These are phyloP conservation scores for Umbelopsis vinacea DNA, from an alignment of 192 early-diverging fungal species.

Conservation along the genomic window DNA sequence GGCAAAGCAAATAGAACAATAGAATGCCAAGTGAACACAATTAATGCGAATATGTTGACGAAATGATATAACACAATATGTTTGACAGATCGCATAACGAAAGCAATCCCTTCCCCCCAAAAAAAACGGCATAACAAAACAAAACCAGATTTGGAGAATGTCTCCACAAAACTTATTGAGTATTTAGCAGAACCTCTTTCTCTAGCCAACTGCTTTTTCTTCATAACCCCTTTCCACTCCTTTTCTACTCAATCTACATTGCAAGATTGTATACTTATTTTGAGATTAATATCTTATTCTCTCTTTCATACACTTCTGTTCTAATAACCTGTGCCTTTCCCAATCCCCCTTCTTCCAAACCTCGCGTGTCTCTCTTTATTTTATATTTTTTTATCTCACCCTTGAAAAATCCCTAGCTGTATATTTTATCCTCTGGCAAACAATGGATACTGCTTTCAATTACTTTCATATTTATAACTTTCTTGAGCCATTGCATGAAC, in stretches of 20 bases:
- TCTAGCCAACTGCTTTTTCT: conserved; percentile 8
- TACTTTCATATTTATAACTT: conserved; percentile 17
- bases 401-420: conserved; percentile 5
- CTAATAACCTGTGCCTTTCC: neutral
- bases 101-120: neutral
- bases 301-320: neutral
- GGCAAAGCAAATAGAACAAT: neutral
- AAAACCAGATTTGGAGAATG: conserved; percentile 7
- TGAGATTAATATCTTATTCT: neutral
- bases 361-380: conserved; percentile 3
- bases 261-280: conserved; percentile 12
- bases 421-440: neutral
- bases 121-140: neutral
- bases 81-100: neutral
- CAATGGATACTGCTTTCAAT: conserved; percentile 23
- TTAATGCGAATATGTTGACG: neutral
- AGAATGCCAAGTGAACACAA: neutral
- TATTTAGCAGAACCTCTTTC: conserved; percentile 17
- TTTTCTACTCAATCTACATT: conserved; percentile 19
- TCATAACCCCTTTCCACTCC: conserved; percentile 14
- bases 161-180: conserved; percentile 6
- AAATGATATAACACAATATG: neutral
- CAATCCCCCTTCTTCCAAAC: neutral
- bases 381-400: conserved; percentile 1
- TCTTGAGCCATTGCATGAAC: conserved; percentile 17